Percentiles rank a stretch among this genome's conserved stretches.
Evolutionary conservation across 2,329 filamentous ascomycete species (phyloP).

Genomic region (Chrysoporthe cubensis): DNA sequence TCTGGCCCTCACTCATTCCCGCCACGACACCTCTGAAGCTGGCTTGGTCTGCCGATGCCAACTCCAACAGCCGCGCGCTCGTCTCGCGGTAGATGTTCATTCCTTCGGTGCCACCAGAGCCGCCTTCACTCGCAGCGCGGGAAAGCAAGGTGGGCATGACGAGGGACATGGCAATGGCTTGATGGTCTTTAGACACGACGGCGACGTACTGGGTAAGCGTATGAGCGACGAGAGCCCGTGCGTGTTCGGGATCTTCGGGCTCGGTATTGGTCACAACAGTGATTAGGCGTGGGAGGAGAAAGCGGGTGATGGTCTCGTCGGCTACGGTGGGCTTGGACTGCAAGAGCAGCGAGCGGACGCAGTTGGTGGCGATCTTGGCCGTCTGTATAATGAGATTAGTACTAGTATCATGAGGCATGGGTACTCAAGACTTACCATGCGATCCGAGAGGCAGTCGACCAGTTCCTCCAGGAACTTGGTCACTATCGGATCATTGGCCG

Average conservation of each 20-base stretch:
- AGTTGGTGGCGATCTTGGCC: conserved; percentile 87
- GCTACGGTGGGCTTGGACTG: conserved; percentile 64
- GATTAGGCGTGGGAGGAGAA: conserved; percentile 75
- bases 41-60: conserved; percentile 74
- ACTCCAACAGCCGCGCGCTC: conserved; percentile 75
- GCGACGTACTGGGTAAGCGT: conserved; percentile 75
- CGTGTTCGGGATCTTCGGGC: conserved; percentile 79
- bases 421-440: conserved; percentile 59
- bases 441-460: conserved; percentile 79
- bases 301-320: conserved; percentile 74
- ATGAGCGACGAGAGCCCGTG: conserved; percentile 71
- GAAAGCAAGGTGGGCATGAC: conserved; percentile 78
- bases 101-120: conserved; percentile 40
- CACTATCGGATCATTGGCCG: conserved; percentile 75
- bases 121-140: conserved; percentile 68
- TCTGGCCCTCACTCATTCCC: conserved; percentile 71
- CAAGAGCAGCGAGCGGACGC: conserved; percentile 81
- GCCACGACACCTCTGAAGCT: conserved; percentile 77
- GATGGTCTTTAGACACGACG: conserved; percentile 49
- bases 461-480: conserved; percentile 77
- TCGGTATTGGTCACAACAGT: conserved; percentile 72
- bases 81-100: conserved; percentile 70
- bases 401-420: neutral
- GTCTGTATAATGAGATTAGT: conserved; percentile 54
- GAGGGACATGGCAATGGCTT: conserved; percentile 69